Evolutionary conservation across 495 filamentous ascomycete genomes (phyloP).

Genomic region (Staphylotrichum tortipilum): DNA sequence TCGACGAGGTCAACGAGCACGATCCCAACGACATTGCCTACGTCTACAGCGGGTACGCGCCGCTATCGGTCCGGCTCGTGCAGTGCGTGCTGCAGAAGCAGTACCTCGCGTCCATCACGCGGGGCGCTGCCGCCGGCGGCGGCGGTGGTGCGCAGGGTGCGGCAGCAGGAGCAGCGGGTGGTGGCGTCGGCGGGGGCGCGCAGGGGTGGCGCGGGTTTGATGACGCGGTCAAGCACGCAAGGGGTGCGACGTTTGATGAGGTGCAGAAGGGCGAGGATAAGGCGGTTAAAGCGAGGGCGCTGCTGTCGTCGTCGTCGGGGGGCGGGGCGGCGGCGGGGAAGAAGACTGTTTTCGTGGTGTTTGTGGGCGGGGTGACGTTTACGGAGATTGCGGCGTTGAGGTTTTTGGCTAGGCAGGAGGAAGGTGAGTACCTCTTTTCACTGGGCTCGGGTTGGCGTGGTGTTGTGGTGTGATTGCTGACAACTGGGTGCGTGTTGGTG

Average conservation of each 20-base stretch:
- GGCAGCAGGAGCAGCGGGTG: no score
- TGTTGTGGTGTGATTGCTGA: neutral
- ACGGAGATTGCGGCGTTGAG: conserved; percentile 92
- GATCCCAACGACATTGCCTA: conserved; percentile 97
- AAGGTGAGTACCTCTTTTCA: no score
- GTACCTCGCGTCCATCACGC: conserved; percentile 61
- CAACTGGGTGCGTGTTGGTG: neutral
- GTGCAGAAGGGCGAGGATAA: conserved; percentile 91
- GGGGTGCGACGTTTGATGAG: conserved; percentile 83
- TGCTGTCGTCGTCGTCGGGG: no score
- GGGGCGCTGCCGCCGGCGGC: conserved; percentile 43
- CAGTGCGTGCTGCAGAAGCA: conserved; percentile 91
- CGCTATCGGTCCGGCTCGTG: conserved; percentile 85
- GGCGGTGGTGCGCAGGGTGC: conserved; percentile 40
- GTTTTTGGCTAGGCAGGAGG: conserved; percentile 81
- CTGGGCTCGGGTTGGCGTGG: no score
- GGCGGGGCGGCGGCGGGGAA: conserved; percentile 59
- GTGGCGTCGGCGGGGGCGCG: conserved; percentile 53
- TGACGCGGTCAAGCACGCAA: conserved; percentile 73
- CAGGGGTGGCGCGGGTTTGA: conserved; percentile 90
- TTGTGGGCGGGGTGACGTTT: conserved; percentile 87
- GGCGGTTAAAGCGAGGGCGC: conserved; percentile 77
- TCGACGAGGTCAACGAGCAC: conserved; percentile 94
- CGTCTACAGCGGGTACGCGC: conserved; percentile 94
- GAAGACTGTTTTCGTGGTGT: conserved; percentile 87